These are phyloP conservation scores for Laguncularia racemosa DNA, from an alignment of 345 rosid species.

Conservation along the genomic window DNA sequence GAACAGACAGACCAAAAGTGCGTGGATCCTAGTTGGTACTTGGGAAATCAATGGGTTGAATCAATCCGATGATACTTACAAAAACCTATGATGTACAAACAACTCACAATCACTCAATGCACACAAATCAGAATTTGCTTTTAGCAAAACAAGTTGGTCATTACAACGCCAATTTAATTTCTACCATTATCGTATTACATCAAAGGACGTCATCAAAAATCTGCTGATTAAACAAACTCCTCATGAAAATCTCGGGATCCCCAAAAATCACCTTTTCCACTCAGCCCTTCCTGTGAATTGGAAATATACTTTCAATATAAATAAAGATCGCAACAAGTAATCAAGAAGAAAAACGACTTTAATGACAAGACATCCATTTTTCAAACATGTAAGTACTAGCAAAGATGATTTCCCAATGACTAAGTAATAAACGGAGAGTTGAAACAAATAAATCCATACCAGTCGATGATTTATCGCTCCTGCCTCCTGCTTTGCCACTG, in stretches of 20 bases:
- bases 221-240: background rate
- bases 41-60: too few relatives aligned
- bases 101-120: too few relatives aligned
- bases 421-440: background rate
- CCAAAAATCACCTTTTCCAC: slow-evolving; percentile 12
- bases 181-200: too few relatives aligned
- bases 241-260: background rate
- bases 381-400: background rate
- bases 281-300: slow-evolving; percentile 10
- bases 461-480: slow-evolving; percentile 50
- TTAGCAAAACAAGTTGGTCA: too few relatives aligned
- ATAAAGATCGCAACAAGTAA: too few relatives aligned
- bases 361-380: background rate
- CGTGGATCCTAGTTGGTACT: too few relatives aligned
- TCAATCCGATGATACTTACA: too few relatives aligned
- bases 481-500: slow-evolving; percentile 51
- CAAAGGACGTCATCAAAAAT: too few relatives aligned
- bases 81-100: too few relatives aligned
- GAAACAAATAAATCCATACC: slow-evolving; percentile 28
- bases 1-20: too few relatives aligned
- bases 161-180: too few relatives aligned
- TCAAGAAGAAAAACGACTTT: background rate
- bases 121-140: too few relatives aligned
- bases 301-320: background rate
- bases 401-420: background rate